Conservation (phyloP, 2,329 filamentous ascomycete species). For the Botryotinia convoluta region DNA sequence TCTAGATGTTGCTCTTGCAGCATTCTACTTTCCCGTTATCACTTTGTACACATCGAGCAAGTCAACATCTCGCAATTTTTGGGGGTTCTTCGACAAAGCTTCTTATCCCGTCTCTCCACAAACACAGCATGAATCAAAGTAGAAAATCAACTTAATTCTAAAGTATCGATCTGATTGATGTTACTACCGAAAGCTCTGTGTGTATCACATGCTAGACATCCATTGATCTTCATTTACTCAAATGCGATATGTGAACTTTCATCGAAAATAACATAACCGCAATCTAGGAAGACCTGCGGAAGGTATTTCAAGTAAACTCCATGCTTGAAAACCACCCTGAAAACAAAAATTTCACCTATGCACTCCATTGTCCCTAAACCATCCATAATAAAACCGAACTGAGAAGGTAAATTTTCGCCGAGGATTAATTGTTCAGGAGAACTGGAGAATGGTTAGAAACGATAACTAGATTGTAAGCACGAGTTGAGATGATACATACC, state of each 20-base stretch:
- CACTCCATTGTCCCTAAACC: conserved; percentile 33
- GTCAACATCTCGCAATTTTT: background rate
- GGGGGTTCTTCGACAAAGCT: background rate
- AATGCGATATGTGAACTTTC: background rate
- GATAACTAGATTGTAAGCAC: background rate
- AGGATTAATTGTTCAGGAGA: conserved; percentile 32
- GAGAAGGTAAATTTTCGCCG: conserved; percentile 28
- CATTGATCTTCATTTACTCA: background rate
- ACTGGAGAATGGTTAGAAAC: conserved; percentile 32
- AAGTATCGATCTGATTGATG: background rate
- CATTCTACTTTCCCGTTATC: background rate
- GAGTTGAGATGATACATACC: conserved; percentile 46
- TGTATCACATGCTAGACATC: background rate
- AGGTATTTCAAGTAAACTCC: conserved; percentile 11
- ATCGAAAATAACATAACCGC: background rate
- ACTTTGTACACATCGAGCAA: background rate
- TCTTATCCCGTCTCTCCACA: background rate
- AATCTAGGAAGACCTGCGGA: background rate
- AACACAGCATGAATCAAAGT: background rate
- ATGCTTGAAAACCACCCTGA: conserved; percentile 2
- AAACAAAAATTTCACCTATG: conserved; percentile 7
- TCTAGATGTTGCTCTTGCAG: background rate
- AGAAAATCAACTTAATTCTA: background rate
- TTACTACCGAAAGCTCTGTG: background rate
- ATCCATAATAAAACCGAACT: conserved; percentile 31